Conservation (phyloP, 352 stramenopile genomes). For the Phytophthora kernoviae region DNA sequence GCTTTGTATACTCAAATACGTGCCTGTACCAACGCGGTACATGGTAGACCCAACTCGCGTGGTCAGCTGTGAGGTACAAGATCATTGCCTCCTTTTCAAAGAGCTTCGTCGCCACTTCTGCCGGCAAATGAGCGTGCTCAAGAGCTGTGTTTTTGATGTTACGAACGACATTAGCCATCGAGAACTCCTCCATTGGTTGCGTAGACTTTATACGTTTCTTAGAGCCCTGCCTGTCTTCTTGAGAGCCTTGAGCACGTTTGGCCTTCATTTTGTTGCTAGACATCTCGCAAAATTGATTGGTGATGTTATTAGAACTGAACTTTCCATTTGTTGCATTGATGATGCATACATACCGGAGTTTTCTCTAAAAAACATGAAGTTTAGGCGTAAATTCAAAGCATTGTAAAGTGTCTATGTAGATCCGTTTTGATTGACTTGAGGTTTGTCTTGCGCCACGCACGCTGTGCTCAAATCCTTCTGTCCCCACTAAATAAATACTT, state of each 20-base stretch:
- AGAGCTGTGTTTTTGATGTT: slow-evolving; percentile 26
- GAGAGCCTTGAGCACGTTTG: slow-evolving; percentile 12
- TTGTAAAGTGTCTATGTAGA: neutral
- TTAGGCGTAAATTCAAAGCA: neutral
- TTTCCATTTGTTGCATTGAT: neutral
- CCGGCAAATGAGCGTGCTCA: slow-evolving; percentile 18
- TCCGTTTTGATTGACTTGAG: neutral
- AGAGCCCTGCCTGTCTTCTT: neutral
- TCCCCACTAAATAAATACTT: slow-evolving; percentile 37
- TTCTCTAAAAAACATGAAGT: too few relatives aligned
- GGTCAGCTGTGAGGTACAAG: slow-evolving; percentile 38
- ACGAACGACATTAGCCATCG: slow-evolving; percentile 17
- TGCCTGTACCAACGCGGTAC: slow-evolving; percentile 58
- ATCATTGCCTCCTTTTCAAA: slow-evolving; percentile 35
- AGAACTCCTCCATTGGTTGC: slow-evolving; percentile 25
- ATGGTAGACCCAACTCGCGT: slow-evolving; percentile 64
- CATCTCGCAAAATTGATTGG: slow-evolving; percentile 10
- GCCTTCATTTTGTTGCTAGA: slow-evolving; percentile 5
- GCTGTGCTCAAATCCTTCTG: slow-evolving; percentile 7
- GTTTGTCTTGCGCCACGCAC: neutral
- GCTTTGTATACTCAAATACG: slow-evolving; percentile 34
- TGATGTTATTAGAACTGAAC: neutral
- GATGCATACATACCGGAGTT: too few relatives aligned
- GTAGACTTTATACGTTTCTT: slow-evolving; percentile 23
- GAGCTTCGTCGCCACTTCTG: slow-evolving; percentile 17